Percentiles rank a stretch among this genome's conserved stretches.
Conservation (phyloP, 2,329 filamentous ascomycete species). For the Fusarium sacchari region DNA sequence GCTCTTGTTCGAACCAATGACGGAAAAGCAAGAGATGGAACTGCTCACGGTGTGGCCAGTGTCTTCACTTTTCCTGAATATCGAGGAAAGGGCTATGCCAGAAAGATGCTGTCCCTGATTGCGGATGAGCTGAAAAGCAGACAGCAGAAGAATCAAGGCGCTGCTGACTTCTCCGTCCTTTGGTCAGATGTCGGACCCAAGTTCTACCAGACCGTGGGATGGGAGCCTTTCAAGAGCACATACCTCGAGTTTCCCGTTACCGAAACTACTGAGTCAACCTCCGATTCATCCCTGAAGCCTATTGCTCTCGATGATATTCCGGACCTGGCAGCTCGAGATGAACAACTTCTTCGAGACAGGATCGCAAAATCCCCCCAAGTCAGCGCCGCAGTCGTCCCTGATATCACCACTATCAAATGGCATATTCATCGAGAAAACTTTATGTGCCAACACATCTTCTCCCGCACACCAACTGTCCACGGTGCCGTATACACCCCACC, state of each 20-base stretch:
- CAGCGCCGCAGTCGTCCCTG: slow-evolving; percentile 49
- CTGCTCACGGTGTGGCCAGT: slow-evolving; percentile 79
- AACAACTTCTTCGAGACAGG: slow-evolving; percentile 65
- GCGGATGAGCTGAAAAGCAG: slow-evolving; percentile 52
- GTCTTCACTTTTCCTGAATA: slow-evolving; percentile 78
- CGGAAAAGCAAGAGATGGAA: slow-evolving; percentile 58
- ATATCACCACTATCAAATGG: slow-evolving; percentile 58
- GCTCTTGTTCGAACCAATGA: slow-evolving; percentile 57
- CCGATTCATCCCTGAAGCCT: slow-evolving; percentile 46
- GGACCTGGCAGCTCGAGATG: slow-evolving; percentile 71
- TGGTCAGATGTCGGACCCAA: slow-evolving; percentile 87
- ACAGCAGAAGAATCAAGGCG: slow-evolving; percentile 44
- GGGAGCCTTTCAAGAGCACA: slow-evolving; percentile 77
- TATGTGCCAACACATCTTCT: slow-evolving; percentile 72
- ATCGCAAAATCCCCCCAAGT: slow-evolving; percentile 53
- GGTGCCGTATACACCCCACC: slow-evolving; percentile 72
- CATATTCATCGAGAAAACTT: slow-evolving; percentile 82
- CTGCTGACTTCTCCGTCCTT: slow-evolving; percentile 75
- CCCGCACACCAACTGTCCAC: slow-evolving; percentile 66
- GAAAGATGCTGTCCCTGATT: slow-evolving; percentile 77
- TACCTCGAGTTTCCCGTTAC: slow-evolving; percentile 71
- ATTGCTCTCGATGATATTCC: slow-evolving; percentile 70
- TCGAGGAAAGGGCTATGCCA: slow-evolving; percentile 79
- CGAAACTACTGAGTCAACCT: slow-evolving; percentile 45
- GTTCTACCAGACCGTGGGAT: slow-evolving; percentile 83